Evolutionary conservation across 208 protist genomes (phyloP), one percentile per base, ranked within the genome.

Genomic region (Endotrypanum monterogeii): DNA sequence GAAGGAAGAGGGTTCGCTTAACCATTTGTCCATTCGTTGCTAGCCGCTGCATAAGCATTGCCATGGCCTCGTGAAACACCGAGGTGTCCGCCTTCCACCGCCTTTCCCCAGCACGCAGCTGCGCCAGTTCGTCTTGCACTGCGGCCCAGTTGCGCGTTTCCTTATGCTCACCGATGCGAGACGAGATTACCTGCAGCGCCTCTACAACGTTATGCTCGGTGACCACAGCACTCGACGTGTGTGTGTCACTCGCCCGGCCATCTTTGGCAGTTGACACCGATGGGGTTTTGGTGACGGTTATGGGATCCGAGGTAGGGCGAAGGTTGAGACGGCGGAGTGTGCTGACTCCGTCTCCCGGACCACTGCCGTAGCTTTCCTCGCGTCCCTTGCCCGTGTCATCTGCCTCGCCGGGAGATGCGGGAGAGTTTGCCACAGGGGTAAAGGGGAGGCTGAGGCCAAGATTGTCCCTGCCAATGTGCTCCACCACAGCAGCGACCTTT

Each of bases 1-100:
- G 65, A 44, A 92, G 76, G 78, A 85, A 96, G 0, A 96, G 83
- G 18, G 83, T 78, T 37, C 79, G 78, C 71, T 96, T 96, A 44
- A 94, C 68, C 25, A 87, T 66, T 50, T 83, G 65, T 0, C 91
- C 91, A 60, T 81, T 79, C 39, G 86, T 81, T 3, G 90, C 90
- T 20, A 95, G 79, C 2, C 87, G 88, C 0, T 71, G 39, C 39
- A 91, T 79, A 54, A 93, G 83, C 72, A 89, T 83, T 46, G 76
- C 32, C 73, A 95, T 86, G 12, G 88, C 88, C 71, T 86, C 80
- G 51, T 74, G 78, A 68, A 95, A 95, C 0, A 84, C 85, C 0
- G 71, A 54, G 32, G 76, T 83, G 62, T 95, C 90, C 11, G 85
- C 79, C 30, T 76, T 69, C 82, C 83, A 91, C 16, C 70, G 71